Conservation (phyloP, 75 land plant species). For the Chamaecyparis obtusa region DNA sequence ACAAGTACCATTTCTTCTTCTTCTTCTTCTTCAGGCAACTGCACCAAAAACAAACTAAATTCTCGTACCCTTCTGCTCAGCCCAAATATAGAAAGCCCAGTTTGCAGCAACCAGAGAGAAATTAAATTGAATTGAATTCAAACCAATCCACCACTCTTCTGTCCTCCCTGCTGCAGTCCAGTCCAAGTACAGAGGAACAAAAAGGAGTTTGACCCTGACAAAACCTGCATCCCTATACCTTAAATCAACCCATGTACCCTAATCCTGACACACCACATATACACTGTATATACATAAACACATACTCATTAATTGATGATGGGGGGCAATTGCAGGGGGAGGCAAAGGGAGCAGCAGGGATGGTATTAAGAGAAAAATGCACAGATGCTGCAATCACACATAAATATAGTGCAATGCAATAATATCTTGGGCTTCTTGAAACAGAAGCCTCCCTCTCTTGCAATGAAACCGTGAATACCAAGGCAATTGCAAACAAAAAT, state of each 20-base stretch:
- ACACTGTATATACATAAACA: neutral
- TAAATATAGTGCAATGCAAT: neutral
- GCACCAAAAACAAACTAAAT: neutral
- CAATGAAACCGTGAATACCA: neutral
- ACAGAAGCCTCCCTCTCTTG: neutral
- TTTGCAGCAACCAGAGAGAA: neutral
- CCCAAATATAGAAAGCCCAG: neutral
- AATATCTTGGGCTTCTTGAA: neutral
- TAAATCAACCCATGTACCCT: neutral
- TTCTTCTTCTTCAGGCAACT: neutral
- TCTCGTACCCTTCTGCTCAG: neutral
- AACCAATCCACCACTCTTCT: neutral
- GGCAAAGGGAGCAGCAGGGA: no score
- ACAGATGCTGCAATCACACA: neutral
- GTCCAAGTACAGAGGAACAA: neutral
- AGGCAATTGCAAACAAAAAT: neutral
- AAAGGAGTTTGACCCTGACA: conserved; percentile 5
- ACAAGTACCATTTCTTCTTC: no score
- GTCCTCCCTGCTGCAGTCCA: neutral
- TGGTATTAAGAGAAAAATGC: neutral
- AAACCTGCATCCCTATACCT: neutral
- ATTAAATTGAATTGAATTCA: neutral
- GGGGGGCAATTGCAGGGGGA: neutral
- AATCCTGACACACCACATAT: neutral
- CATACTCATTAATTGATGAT: neutral